Conservation (phyloP, 2,329 filamentous ascomycete genomes). For the Knufia fluminis region DNA sequence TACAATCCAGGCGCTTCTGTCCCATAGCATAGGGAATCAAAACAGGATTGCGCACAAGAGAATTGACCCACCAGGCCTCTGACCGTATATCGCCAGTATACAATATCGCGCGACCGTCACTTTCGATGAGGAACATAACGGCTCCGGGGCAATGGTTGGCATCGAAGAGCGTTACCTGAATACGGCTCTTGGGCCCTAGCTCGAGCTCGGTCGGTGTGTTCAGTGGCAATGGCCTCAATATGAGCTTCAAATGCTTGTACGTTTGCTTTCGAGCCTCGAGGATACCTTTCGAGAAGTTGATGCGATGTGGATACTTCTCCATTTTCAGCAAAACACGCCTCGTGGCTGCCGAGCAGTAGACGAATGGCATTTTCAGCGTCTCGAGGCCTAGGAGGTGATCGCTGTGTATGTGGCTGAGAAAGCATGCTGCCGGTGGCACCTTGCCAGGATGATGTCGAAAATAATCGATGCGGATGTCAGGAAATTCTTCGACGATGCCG, state of each 20-base stretch:
- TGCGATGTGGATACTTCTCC: constrained; percentile 67
- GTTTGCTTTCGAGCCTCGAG: constrained; percentile 64
- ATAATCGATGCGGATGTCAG: constrained; percentile 72
- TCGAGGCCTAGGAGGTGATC: constrained; percentile 81
- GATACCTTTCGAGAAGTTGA: constrained; percentile 71
- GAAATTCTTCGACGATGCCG: constrained; percentile 65
- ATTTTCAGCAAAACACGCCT: constrained; percentile 69
- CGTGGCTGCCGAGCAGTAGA: constrained; percentile 84
- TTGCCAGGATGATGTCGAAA: constrained; percentile 53
- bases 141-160: constrained; percentile 87
- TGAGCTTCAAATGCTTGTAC: constrained; percentile 63
- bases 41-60: constrained; percentile 59
- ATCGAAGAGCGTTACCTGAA: constrained; percentile 77
- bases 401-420: constrained; percentile 86
- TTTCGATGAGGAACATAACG: constrained; percentile 88
- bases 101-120: constrained; percentile 59
- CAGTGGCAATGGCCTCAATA: constrained; percentile 71
- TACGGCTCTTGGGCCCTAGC: constrained; percentile 55
- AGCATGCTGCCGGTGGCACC: constrained; percentile 65
- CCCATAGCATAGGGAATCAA: constrained; percentile 65
- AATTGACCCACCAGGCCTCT: constrained; percentile 77
- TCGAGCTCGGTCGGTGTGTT: constrained; percentile 72
- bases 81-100: constrained; percentile 84
- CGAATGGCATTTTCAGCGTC: constrained; percentile 64
- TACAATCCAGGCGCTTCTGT: constrained; percentile 59